Base-by-base conservation (phyloP, 768 basidiomycete species). In the Pleurotus pulmonarius region DNA sequence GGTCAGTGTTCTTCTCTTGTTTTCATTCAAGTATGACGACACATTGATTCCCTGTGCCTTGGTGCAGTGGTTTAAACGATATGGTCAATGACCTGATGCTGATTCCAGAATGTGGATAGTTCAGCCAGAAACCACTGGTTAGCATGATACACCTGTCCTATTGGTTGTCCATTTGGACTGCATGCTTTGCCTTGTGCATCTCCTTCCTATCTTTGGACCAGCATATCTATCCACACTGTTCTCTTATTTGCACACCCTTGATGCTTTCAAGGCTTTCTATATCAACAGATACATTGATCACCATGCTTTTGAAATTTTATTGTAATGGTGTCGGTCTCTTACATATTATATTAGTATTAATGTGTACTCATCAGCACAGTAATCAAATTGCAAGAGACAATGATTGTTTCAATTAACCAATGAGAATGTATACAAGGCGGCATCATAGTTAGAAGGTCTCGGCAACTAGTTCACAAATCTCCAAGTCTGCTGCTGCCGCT, bases 71-170 rank as follows among this genome's bases (percentile, higher is more conserved):
- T 71, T 66, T 41, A 46, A 49, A 7, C 13, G 38, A 12, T 20
- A 55, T 2, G 51, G 51, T 0, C 56, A 61, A 9, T 38, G 26
- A 3, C 69, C 70, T 1, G 60, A 65, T 49, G 20, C 39, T 1
- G 49, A 60, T 3, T 68, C 66, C 9, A 64, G 67, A 1, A 58
- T 67, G 57, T 68, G 67, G 67, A 58, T 65, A 40, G 66, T 69
- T 0, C 45, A 58, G 29, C 69, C 67, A 0, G 46, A 48, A 2
- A 18, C 24, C 2, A 16, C 20, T 15, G 55, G 61, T 38, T 15
- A 46, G 5, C 18, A 48, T n/a, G 51, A 57, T 3, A 34, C 38
- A 8, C 62, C 41, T 11, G 45, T 59, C 13, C 39, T 56, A 22
- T 56, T 58, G 5, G 61, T 72, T 4, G 60, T 67, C 15, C 69